Evolutionary conservation across 306 rosid genomes (phyloP).

Genomic region (Ceratonia siliqua): DNA sequence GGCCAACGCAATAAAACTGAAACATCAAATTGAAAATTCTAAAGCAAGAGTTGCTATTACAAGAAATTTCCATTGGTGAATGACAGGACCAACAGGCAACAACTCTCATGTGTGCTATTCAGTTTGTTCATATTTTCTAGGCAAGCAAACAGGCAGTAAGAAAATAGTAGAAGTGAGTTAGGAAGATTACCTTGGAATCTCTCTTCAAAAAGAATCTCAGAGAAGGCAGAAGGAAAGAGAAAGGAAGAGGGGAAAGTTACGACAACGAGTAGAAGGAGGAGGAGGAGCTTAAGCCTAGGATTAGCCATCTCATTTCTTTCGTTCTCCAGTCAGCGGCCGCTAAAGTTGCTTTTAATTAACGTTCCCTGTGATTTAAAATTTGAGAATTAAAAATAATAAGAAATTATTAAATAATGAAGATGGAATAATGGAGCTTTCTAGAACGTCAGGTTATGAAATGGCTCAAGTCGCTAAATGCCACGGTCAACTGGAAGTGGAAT

Average conservation of each 20-base stretch:
- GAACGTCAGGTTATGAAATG: too few species aligned
- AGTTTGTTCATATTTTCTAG: neutral
- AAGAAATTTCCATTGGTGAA: neutral
- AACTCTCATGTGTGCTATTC: too few species aligned
- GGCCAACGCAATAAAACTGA: neutral
- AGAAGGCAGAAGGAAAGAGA: slow-evolving; percentile 33
- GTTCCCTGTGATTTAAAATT: neutral
- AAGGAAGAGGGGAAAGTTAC: too few species aligned
- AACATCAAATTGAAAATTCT: neutral
- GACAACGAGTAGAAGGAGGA: slow-evolving; percentile 32
- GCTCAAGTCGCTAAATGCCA: too few species aligned
- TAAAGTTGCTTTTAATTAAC: slow-evolving; percentile 17
- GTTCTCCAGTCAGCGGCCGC: too few species aligned
- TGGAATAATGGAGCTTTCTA: too few species aligned
- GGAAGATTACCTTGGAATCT: slow-evolving; percentile 52
- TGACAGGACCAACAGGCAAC: too few species aligned
- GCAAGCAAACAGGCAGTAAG: neutral
- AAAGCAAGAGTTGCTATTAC: too few species aligned
- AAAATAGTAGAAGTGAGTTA: neutral
- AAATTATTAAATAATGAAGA: too few species aligned
- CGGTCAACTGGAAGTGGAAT: too few species aligned
- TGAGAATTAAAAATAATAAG: too few species aligned
- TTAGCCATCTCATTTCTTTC: slow-evolving; percentile 30
- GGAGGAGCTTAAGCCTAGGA: neutral
- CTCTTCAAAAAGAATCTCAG: slow-evolving; percentile 64